Base-by-base conservation (phyloP, 495 filamentous ascomycete genomes). In the Aspergillus bertholletiae region DNA sequence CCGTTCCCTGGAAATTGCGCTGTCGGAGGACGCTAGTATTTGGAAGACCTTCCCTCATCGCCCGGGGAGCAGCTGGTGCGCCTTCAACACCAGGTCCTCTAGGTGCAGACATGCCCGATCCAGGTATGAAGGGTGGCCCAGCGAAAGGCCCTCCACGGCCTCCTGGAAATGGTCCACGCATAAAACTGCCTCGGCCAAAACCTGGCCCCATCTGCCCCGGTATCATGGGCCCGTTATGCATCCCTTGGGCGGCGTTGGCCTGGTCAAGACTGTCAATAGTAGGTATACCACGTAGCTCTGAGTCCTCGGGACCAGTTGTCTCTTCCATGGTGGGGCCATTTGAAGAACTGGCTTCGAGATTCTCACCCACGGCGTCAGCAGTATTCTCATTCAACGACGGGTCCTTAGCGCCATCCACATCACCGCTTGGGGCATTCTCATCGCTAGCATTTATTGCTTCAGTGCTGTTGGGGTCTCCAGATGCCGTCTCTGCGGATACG, bases 31-130 rank as follows among this genome's bases (percentile, higher is more conserved):
- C 79, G 67, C 85, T 86, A 41, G 86, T 89, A 69, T 92, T 92
- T 48, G 88, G 86, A 20, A 86, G 79, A 17, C 92, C 92, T 63
- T 93, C 84, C 57, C 95, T 77, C 85, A 97, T 91, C 17, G 95
- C 94, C 70, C 94, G 92, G 2, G 94, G 94, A 1, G 90, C 94
- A 48, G 87, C 94, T 26, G 94, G 94, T 23, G 94, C 94, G 69
- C 85, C 85, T 68, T 80, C 83, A 41, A 88, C 85, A n/a, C 85
- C 85, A 35, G 77, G 72, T 12, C 82, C 83, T 60, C 69, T 67
- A 0, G 75, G 75, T 57, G 64, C 56, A 18, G 67, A 68, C 52
- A 60, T 60, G 27, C 59, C 64, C 48, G 59, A 32, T 15, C 58
- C 56, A 11, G 52, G 32, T 51, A 67, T 62, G 39, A 60, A 67